Evolutionary conservation across 768 basidiomycete genomes (phyloP).

Genomic region (Panus rudis): DNA sequence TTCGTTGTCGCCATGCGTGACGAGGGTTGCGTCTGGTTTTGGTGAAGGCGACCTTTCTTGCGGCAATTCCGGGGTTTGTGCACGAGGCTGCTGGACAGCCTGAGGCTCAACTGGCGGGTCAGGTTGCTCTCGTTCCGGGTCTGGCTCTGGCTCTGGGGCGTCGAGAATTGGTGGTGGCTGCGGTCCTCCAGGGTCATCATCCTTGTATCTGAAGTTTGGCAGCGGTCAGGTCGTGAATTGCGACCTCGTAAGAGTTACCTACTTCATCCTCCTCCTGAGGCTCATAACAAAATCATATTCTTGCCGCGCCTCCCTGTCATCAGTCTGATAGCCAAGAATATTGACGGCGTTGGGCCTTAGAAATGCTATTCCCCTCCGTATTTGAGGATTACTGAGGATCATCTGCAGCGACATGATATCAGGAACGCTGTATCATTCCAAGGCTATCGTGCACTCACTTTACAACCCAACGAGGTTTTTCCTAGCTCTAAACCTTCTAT

Average conservation of each 20-base stretch:
- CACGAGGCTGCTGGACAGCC: conserved; percentile 9
- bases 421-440: neutral
- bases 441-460: conserved; percentile 40
- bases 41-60: conserved; percentile 14
- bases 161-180: conserved; percentile 3
- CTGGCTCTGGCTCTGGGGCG: conserved; percentile 6
- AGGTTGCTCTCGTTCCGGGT: conserved; percentile 3
- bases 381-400: neutral
- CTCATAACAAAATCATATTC: conserved; percentile 53
- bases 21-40: conserved; percentile 12
- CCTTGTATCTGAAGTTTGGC: neutral
- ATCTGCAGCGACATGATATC: neutral
- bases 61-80: conserved; percentile 12
- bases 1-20: conserved; percentile 17
- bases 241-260: conserved; percentile 16
- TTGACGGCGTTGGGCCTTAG: neutral
- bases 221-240: conserved; percentile 8
- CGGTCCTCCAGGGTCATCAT: neutral
- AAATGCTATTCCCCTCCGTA: neutral
- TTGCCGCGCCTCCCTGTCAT: conserved; percentile 22
- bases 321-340: neutral
- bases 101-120: conserved; percentile 1
- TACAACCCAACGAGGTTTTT: conserved; percentile 74
- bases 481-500: conserved; percentile 64
- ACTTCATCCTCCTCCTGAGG: conserved; percentile 66